Evolutionary conservation across 2,329 filamentous ascomycete genomes (phyloP).

Genomic region (Diaporthe ampelina): DNA sequence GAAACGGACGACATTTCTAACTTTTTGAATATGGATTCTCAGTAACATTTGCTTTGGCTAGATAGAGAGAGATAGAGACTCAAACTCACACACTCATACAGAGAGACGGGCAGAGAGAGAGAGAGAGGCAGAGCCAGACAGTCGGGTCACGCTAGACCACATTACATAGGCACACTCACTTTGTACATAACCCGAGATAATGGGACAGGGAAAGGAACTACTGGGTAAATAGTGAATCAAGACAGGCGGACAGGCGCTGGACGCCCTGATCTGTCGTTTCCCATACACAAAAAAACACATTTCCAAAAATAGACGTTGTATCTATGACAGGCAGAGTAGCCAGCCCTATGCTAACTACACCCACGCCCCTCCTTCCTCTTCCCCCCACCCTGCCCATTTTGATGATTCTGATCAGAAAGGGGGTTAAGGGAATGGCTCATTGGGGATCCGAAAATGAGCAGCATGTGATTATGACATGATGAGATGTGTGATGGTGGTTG

Average conservation of each 20-base stretch:
- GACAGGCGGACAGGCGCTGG: slow-evolving; percentile 23
- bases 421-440: too few relatives aligned
- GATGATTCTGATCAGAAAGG: neutral
- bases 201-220: neutral
- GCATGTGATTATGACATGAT: neutral
- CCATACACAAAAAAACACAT: neutral
- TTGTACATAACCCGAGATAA: slow-evolving; percentile 18
- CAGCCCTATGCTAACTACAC: neutral
- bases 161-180: slow-evolving; percentile 17
- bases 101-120: neutral
- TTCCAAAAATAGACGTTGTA: neutral
- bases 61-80: neutral
- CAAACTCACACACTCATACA: neutral
- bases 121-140: neutral
- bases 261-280: neutral
- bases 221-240: slow-evolving; percentile 21
- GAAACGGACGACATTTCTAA: slow-evolving; percentile 34
- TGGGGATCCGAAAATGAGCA: too few relatives aligned
- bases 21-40: slow-evolving; percentile 38
- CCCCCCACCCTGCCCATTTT: too few relatives aligned
- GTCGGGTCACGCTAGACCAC: neutral
- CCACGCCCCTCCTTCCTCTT: too few relatives aligned
- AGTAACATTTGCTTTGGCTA: slow-evolving; percentile 22
- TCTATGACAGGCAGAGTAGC: neutral
- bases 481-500: neutral